Conservation (phyloP, 345 rosid genomes). For the Ceriops zippeliana region DNA sequence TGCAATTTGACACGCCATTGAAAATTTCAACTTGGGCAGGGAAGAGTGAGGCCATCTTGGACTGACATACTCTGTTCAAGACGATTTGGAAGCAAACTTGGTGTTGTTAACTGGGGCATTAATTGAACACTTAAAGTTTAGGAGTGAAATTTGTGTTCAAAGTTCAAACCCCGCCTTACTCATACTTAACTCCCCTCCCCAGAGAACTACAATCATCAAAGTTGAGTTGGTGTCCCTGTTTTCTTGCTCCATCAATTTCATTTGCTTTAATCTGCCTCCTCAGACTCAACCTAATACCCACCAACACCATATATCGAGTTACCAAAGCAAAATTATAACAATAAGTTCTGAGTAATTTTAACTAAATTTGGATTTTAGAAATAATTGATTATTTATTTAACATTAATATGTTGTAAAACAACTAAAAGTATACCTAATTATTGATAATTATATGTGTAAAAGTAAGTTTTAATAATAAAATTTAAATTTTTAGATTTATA, state of each 20-base stretch:
- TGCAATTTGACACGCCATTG: neutral
- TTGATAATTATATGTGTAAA: too few species aligned
- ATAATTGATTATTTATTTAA: too few species aligned
- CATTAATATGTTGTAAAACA: too few species aligned
- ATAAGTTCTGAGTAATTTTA: too few species aligned
- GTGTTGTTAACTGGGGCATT: neutral
- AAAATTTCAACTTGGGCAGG: neutral
- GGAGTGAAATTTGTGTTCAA: slow-evolving; percentile 16
- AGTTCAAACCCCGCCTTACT: too few species aligned
- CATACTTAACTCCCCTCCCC: too few species aligned
- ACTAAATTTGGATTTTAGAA: too few species aligned
- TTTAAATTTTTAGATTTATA: too few species aligned
- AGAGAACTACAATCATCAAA: too few species aligned
- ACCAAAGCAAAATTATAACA: neutral
- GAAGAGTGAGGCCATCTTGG: neutral
- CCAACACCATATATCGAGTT: neutral
- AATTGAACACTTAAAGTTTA: neutral
- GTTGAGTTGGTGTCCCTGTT: neutral
- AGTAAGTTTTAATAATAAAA: too few species aligned
- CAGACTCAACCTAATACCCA: neutral
- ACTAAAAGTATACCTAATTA: too few species aligned
- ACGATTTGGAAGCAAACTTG: neutral
- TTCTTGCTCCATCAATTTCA: neutral
- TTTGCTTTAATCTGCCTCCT: neutral
- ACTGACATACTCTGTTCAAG: neutral